Evolutionary conservation across 1,284 basidiomycete species (phyloP).

Genomic region (Tausonia pullulans): DNA sequence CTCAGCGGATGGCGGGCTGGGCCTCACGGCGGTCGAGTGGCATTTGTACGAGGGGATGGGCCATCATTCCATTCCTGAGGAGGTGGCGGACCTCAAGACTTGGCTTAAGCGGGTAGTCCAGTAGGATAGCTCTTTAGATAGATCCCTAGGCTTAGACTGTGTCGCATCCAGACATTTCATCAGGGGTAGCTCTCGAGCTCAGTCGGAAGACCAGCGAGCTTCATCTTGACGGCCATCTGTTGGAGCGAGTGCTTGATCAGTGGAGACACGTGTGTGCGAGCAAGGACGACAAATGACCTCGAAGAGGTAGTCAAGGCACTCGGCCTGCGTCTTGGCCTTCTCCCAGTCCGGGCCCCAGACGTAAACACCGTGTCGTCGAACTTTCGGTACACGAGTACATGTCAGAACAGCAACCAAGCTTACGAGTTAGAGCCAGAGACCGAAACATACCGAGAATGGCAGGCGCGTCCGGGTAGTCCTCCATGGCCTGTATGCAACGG

Average conservation of each 20-base stretch:
- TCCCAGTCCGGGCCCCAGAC: conserved; percentile 78
- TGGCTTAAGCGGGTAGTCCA: no score
- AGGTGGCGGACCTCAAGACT: no score
- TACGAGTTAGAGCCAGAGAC: no score
- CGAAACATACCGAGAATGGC: conserved; percentile 43
- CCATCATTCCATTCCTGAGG: no score
- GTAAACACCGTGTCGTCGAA: conserved; percentile 69
- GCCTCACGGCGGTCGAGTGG: no score
- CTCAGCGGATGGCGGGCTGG: no score
- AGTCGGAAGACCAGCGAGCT: conserved; percentile 25
- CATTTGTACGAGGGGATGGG: no score
- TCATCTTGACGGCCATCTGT: conserved; percentile 50
- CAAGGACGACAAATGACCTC: conserved; percentile 46
- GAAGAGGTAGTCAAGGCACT: conserved; percentile 78
- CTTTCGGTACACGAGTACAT: conserved; percentile 24
- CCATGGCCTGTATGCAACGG: conserved; percentile 49
- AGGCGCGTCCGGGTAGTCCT: conserved; percentile 61
- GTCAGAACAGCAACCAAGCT: no score
- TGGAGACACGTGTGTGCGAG: background rate
- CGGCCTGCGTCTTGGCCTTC: conserved; percentile 76
- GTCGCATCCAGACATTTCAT: background rate
- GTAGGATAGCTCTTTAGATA: no score
- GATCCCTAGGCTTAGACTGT: no score
- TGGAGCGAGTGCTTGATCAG: no score
- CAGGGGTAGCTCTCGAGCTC: conserved; percentile 10